Conservation (phyloP, 2,329 filamentous ascomycete genomes). For the Xylariaceae sp. region DNA sequence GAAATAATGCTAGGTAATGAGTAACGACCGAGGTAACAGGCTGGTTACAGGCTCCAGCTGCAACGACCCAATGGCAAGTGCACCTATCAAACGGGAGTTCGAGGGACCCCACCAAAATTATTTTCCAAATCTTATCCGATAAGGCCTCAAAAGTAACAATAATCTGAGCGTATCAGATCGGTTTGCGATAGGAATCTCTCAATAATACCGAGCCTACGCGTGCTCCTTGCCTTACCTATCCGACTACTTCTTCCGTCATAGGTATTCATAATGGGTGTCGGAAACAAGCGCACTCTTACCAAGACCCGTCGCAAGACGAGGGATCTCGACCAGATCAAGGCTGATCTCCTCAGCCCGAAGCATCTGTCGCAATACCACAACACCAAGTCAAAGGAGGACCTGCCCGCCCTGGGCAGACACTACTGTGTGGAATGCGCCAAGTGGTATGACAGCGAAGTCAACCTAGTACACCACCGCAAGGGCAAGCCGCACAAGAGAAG, state of each 20-base stretch:
- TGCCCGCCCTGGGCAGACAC: constrained; percentile 77
- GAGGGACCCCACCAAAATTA: constrained; percentile 30
- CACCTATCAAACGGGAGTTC: background rate
- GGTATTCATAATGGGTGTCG: constrained; percentile 57
- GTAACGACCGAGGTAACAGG: background rate
- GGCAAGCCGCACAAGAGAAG: constrained; percentile 93
- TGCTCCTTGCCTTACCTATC: background rate
- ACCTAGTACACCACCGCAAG: constrained; percentile 68
- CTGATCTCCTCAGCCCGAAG: constrained; percentile 70
- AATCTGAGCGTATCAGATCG: background rate
- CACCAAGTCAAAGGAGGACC: constrained; percentile 75
- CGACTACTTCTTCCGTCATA: background rate
- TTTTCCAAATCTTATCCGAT: constrained; percentile 1
- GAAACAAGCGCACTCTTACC: constrained; percentile 59
- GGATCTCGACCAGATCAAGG: constrained; percentile 87
- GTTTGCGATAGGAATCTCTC: background rate
- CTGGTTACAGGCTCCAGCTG: background rate
- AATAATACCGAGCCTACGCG: background rate
- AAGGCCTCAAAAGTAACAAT: background rate
- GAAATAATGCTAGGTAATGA: background rate
- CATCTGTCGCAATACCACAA: constrained; percentile 76
- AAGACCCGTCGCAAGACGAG: constrained; percentile 72
- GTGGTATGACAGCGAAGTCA: constrained; percentile 85
- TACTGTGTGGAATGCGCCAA: constrained; percentile 95
- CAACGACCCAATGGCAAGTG: background rate